Base-by-base conservation (phyloP, 1,139 yeast genomes). In the Debaryomycetaceae sp. region DNA sequence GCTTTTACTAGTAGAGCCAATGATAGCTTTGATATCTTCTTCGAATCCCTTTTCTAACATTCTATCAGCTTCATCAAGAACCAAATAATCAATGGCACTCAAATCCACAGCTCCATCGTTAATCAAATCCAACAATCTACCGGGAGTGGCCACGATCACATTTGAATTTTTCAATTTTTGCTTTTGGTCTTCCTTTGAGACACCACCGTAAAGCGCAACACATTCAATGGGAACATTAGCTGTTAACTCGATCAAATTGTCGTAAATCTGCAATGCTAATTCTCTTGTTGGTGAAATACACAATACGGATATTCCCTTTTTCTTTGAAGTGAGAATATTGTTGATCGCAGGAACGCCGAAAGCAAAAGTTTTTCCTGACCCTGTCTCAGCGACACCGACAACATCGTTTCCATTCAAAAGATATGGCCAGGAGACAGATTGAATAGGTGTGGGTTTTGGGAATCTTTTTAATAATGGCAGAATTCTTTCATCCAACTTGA, bases 361-460 rank as follows among this genome's bases (percentile, higher is more conserved):
- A 1, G 98, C 98, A 65, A 91, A 83, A 0, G 98, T 92, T 64
- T 92, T 92, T 56, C 98, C 98, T 0, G 96, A 88, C 35, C 98
- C 98, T 9, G 98, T 92, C 67, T 92, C 98, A 22, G 98, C 98
- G 46, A 94, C 97, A 58, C 98, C 98, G 48, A 92, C 80, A 30
- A 91, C 96, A 60, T 92, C 98, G 48, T 84, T 77, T 15, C 87
- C 86, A 28, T 80, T 67, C 39, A 92, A 69, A 39, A 94, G 68
- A 57, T 80, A 89, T 48, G 99, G 99, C 98, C 98, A 92, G 9
- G 98, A 79, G 28, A 83, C 91, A n/a, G 96, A 79, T 69, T 92
- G 99, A 54, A 92, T 92, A 28, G 98, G 98, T 4, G 98, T 91
- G 41, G 98, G 99, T 52, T 79, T 82, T 24, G 88, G 84, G 67